Evolutionary conservation across 805 yeast genomes (phyloP).

Genomic region (Ogataea salicorniae): DNA sequence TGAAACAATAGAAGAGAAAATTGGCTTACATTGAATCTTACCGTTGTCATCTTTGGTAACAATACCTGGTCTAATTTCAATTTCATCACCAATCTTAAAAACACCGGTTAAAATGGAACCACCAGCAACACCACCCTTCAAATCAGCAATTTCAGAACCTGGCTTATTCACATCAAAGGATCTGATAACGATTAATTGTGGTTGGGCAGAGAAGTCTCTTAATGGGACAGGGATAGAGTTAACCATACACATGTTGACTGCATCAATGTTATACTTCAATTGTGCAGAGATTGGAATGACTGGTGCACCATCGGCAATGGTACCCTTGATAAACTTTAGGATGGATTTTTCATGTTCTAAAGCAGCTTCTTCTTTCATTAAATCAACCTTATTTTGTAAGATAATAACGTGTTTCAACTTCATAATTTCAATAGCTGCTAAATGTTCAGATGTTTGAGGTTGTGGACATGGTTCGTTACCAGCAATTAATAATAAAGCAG

Average conservation of each 20-base stretch:
- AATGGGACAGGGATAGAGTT: conserved; percentile 94
- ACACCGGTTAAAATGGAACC: conserved; percentile 98
- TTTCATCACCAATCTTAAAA: conserved; percentile 94
- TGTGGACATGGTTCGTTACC: conserved; percentile 99
- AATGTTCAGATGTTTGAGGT: conserved; percentile 98
- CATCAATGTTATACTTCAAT: conserved; percentile 96
- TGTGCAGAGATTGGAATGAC: conserved; percentile 98
- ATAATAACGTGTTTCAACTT: conserved; percentile 94
- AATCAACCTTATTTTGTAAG: conserved; percentile 95
- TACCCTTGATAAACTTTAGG: conserved; percentile 89
- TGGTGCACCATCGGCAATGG: conserved; percentile 99
- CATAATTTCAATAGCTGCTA: conserved; percentile 99
- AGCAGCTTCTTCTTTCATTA: conserved; percentile 96
- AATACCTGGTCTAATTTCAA: conserved; percentile 98
- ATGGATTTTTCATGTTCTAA: conserved; percentile 93
- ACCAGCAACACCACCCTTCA: conserved; percentile 99
- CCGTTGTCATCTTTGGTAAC: conserved; percentile 89
- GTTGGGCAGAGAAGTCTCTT: conserved; percentile 90
- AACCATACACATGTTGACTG: conserved; percentile 94
- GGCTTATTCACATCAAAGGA: conserved; percentile 99
- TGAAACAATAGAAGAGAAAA: conserved; percentile 88
- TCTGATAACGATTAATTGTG: conserved; percentile 94
- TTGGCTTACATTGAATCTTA: conserved; percentile 92
- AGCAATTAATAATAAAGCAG: conserved; percentile 91
- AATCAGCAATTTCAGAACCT: conserved; percentile 93